phyloP scores from a whole-genome alignment of 345 rosid species.

The Raphanus raphanistrum region DNA sequence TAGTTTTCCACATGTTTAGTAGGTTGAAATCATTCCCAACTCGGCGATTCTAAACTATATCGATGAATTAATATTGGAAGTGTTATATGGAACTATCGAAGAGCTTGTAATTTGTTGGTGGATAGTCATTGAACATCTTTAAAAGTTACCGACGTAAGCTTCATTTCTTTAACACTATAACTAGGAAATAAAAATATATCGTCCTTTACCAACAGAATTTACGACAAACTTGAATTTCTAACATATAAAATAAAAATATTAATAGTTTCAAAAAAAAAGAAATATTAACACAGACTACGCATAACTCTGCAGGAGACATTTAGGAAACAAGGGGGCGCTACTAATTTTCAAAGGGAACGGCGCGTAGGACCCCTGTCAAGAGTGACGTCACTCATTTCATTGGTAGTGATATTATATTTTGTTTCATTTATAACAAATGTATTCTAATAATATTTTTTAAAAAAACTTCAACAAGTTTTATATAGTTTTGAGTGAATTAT shows the following conservation, averaged over 20 bases:
- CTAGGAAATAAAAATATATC: not conserved
- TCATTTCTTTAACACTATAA: not conserved
- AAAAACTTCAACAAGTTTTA: no score
- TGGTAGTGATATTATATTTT: no score
- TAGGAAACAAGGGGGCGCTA: conserved; percentile 34
- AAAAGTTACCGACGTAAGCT: not conserved
- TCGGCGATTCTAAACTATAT: not conserved
- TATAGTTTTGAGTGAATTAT: not conserved
- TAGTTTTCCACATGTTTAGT: not conserved
- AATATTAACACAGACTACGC: not conserved
- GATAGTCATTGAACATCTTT: not conserved
- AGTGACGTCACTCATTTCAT: conserved; percentile 42
- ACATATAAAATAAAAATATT: not conserved
- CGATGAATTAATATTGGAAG: not conserved
- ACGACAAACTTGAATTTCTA: not conserved
- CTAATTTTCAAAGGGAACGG: conserved; percentile 52
- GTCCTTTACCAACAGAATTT: not conserved
- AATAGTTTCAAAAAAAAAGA: no score
- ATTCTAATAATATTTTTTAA: no score
- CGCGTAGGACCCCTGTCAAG: conserved; percentile 44
- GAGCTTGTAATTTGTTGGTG: not conserved
- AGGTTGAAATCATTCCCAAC: conserved; percentile 1
- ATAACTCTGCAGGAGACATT: conserved; percentile 2
- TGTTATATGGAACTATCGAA: not conserved
- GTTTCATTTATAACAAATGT: no score